Evolutionary conservation across 1,284 basidiomycete species (phyloP).

Genomic region (Somion occarium): DNA sequence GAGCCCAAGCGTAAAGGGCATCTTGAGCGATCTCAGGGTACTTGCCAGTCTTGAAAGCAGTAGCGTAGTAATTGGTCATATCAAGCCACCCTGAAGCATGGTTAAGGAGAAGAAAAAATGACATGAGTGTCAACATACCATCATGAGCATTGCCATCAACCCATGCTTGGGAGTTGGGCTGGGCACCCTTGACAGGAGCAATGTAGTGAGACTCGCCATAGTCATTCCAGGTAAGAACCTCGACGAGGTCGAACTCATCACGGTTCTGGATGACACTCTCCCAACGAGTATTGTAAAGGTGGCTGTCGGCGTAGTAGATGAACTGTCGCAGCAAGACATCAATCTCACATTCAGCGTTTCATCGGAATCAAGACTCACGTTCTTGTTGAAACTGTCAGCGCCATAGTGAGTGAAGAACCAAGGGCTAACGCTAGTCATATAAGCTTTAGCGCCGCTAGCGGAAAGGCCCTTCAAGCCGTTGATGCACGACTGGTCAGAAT

Average conservation of each 20-base stretch:
- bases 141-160: constrained; percentile 32
- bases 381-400: constrained; percentile 70
- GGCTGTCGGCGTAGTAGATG: constrained; percentile 51
- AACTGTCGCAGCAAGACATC: constrained; percentile 26
- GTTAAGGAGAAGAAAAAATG: background rate
- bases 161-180: constrained; percentile 42
- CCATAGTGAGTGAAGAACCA: constrained; percentile 80
- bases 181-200: constrained; percentile 62
- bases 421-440: constrained; percentile 34
- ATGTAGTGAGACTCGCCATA: constrained; percentile 36
- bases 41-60: constrained; percentile 71
- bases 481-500: constrained; percentile 39
- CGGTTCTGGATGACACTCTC: constrained; percentile 62
- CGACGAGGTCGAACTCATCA: constrained; percentile 45
- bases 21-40: constrained; percentile 64
- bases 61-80: constrained; percentile 66
- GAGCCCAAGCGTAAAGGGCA: constrained; percentile 67
- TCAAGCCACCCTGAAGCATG: constrained; percentile 49
- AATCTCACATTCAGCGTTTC: background rate
- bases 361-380: constrained; percentile 41
- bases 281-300: constrained; percentile 73
- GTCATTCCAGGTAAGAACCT: constrained; percentile 38
- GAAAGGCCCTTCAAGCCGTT: constrained; percentile 21
- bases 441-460: constrained; percentile 16
- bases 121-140: constrained; percentile 33